phyloP scores from a whole-genome alignment of 2,329 filamentous ascomycete species.

The Fusarium clavum region DNA sequence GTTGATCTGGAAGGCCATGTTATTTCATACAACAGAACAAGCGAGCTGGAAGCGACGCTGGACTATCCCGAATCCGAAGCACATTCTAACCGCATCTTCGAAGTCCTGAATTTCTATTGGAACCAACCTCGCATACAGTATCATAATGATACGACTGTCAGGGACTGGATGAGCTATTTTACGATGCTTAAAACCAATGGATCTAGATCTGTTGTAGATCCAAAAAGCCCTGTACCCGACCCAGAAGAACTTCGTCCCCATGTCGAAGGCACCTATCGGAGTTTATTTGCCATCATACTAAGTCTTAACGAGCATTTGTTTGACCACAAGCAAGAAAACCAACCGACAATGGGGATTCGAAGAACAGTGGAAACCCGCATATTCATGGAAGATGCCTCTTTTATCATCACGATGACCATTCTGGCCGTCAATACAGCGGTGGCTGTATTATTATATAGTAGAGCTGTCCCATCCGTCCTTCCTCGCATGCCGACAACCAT shows the following conservation, averaged over 20 bases:
- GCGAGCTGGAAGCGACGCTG: constrained; percentile 24
- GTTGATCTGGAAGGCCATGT: constrained; percentile 47
- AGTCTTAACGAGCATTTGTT: constrained; percentile 58
- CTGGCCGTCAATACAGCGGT: constrained; percentile 58
- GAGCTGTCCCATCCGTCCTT: constrained; percentile 56
- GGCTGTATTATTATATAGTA: constrained; percentile 56
- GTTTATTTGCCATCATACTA: constrained; percentile 49
- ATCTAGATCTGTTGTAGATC: constrained; percentile 50
- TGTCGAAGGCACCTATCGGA: constrained; percentile 44
- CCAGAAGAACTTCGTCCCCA: constrained; percentile 17
- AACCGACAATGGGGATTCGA: not conserved
- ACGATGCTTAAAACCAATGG: constrained; percentile 46
- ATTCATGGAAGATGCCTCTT: constrained; percentile 61
- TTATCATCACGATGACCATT: constrained; percentile 58
- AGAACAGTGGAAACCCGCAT: constrained; percentile 54
- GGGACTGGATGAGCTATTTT: constrained; percentile 63
- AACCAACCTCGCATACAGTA: constrained; percentile 46
- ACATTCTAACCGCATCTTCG: constrained; percentile 30
- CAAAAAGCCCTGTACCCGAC: constrained; percentile 36
- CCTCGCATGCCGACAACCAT: constrained; percentile 64
- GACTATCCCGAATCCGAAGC: constrained; percentile 25
- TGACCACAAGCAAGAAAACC: no score
- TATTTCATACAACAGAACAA: constrained; percentile 20
- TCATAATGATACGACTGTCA: constrained; percentile 61
- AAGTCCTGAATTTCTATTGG: constrained; percentile 17